A percentile compares a stretch with the other conserved stretches of the same genome.
Conservation (phyloP, 2,329 filamentous ascomycete species). For the Calonectria crousiana region DNA sequence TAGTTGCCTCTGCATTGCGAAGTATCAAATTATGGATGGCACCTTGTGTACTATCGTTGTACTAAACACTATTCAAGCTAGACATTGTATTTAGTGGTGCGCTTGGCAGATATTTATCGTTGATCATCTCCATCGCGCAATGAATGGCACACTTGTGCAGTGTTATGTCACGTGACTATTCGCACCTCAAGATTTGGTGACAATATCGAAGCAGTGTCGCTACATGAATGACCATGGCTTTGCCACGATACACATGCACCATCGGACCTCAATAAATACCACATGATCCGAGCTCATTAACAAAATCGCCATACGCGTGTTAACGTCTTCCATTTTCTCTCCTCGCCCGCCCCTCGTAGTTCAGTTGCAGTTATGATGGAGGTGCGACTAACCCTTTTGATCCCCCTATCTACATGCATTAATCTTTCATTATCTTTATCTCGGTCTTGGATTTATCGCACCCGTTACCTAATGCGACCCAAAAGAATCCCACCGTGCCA, state of each 20-base stretch:
- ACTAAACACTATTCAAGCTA: neutral
- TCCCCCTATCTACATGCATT: slow-evolving; percentile 17
- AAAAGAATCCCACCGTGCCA: neutral
- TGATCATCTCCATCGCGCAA: neutral
- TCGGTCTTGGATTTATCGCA: slow-evolving; percentile 10
- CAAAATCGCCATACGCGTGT: neutral
- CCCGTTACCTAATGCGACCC: slow-evolving; percentile 22
- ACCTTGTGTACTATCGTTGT: neutral
- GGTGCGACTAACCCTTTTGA: neutral
- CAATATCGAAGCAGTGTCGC: neutral
- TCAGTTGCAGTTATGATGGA: neutral
- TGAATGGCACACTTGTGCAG: neutral
- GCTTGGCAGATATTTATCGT: neutral
- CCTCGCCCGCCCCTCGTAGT: slow-evolving; percentile 3
- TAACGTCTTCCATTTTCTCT: neutral
- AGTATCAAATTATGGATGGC: neutral
- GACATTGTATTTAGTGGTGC: neutral
- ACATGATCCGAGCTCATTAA: neutral
- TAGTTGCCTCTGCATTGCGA: neutral
- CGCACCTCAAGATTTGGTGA: too few relatives aligned
- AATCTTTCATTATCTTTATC: slow-evolving; percentile 9
- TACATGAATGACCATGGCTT: neutral
- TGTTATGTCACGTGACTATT: neutral
- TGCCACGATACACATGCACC: neutral
- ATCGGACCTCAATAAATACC: neutral